Conservation (phyloP, 2,329 filamentous ascomycete genomes). For the Chrysoporthe deuterocubensis region DNA sequence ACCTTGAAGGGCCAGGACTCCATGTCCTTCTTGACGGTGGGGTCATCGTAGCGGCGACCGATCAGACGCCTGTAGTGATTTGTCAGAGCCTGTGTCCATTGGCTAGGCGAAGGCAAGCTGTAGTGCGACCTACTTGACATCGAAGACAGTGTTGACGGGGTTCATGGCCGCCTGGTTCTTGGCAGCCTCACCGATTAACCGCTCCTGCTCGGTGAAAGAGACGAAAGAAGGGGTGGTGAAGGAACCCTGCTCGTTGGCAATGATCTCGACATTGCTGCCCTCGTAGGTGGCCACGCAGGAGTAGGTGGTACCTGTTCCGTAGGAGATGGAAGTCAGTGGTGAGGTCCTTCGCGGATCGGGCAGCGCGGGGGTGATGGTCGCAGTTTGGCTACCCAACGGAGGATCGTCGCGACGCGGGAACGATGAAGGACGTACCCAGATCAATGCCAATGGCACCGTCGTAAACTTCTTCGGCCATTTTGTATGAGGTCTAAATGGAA, state of each 20-base stretch:
- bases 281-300: constrained; percentile 99
- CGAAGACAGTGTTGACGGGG: constrained; percentile 97
- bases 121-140: constrained; percentile 80
- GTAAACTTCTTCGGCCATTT: constrained; percentile 97
- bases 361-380: constrained; percentile 15
- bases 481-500: constrained; percentile 38
- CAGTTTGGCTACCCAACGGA: not conserved
- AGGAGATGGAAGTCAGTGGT: constrained; percentile 31
- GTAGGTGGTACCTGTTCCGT: constrained; percentile 87
- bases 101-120: not conserved
- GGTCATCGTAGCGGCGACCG: constrained; percentile 92
- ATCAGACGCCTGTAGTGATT: constrained; percentile 80
- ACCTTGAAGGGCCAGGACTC: constrained; percentile 99
- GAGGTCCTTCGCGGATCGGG: constrained; percentile 3
- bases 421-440: constrained; percentile 71
- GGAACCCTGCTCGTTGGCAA: constrained; percentile 99
- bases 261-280: constrained; percentile 99
- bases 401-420: not conserved
- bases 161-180: constrained; percentile 99
- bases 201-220: constrained; percentile 98
- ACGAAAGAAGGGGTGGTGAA: constrained; percentile 99
- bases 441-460: constrained; percentile 99
- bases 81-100: constrained; percentile 14
- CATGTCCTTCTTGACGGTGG: constrained; percentile 97
- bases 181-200: constrained; percentile 97